Base-by-base conservation (phyloP, 306 rosid species). In the Cercis canadensis region DNA sequence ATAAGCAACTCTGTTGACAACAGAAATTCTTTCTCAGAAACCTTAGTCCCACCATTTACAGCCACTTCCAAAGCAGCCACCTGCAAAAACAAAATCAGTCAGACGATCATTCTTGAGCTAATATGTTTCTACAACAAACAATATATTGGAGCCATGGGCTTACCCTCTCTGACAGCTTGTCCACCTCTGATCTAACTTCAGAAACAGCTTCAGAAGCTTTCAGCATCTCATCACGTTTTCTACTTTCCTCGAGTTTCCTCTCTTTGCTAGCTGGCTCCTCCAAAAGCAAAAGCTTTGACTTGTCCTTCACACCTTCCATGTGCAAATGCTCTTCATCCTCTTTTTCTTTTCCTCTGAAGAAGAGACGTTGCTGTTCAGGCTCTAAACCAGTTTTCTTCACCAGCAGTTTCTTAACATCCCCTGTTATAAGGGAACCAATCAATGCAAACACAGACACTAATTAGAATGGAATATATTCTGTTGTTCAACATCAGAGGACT, bases 281-380 rank as follows among this genome's bases (percentile, higher is more conserved):
- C 89, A 87, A 52, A 69, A 94, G 95, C 59, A 87, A 70, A 61
- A 90, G 15, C 80, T 86, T 91, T 9, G 99, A 84, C 80, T 75
- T 84, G 54, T 89, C 82, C 84, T 91, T 91, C 80, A 91, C 97
- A 52, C 99, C 99, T 32, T 79, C 90, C 6, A 34, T 54, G 67
- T 86, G 83, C 79, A 94, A 76, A 21, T 80, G 88, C 78, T 94
- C 88, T 8, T 72, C 86, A 69, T 91, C 91, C 36, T 71, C 90
- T 76, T 84, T 89, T 67, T 89, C 99, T 73, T 81, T 83, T 33
- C 97, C 97, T 74, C 99, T 83, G 78, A 94, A 91, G 71, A 86
- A 84, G 58, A 94, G 92, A 13, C 83, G 81, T 80, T 90, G 99
- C 75, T 65, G 78, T 77, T 80, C 78, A 31, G 88, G 85, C 68